Evolutionary conservation across 495 filamentous ascomycete species (phyloP).

Genomic region (Aspergillus sparsus): DNA sequence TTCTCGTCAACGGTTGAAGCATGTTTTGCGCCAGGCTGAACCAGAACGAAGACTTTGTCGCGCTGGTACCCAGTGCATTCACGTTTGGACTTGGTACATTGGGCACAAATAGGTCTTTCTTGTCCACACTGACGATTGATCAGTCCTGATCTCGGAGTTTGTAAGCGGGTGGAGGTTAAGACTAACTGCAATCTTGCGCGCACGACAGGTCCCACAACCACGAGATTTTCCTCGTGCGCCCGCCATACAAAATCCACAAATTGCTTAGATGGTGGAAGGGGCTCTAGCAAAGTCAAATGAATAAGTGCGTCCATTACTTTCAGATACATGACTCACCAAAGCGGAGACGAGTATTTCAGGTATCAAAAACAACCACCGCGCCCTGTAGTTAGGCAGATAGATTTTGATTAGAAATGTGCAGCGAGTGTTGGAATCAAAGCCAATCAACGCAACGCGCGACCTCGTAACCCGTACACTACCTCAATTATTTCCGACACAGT

Average conservation of each 20-base stretch:
- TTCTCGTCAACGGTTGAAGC: background rate
- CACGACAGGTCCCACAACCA: conserved; percentile 48
- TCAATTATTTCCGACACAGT: too few species aligned
- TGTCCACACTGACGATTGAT: conserved; percentile 34
- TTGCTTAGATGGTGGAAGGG: too few species aligned
- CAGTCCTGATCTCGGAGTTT: background rate
- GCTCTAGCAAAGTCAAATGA: too few species aligned
- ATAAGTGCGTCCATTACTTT: too few species aligned
- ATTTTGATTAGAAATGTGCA: too few species aligned
- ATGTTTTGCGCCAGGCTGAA: conserved; percentile 20
- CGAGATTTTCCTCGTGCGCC: conserved; percentile 49
- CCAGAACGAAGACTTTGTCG: conserved; percentile 36
- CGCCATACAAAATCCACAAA: conserved; percentile 34
- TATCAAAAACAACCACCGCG: too few species aligned
- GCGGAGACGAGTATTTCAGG: too few species aligned
- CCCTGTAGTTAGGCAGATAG: too few species aligned
- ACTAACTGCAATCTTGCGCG: conserved; percentile 43
- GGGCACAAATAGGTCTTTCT: conserved; percentile 36
- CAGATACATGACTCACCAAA: too few species aligned
- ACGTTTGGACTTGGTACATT: conserved; percentile 39
- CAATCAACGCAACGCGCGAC: too few species aligned
- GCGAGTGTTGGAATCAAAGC: too few species aligned
- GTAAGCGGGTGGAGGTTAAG: background rate
- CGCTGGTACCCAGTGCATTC: conserved; percentile 40
- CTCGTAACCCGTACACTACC: too few species aligned